A percentile compares a stretch with the other conserved stretches of the same genome.
phyloP scores from a whole-genome alignment of 2,329 filamentous ascomycete genomes.

The Cryphonectria radicalis region DNA sequence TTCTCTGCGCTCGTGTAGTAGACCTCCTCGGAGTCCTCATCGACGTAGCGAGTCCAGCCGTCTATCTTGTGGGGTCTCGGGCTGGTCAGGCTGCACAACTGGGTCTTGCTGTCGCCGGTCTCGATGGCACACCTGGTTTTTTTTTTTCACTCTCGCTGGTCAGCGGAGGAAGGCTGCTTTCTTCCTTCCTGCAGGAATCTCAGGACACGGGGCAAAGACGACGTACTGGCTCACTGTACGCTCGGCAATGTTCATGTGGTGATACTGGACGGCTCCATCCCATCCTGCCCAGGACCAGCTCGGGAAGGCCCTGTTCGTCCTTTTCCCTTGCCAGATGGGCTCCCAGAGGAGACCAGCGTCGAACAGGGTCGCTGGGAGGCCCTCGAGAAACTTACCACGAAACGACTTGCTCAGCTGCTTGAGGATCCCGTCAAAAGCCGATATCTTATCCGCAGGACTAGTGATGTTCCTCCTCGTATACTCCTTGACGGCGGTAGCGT shows the following conservation, averaged over 20 bases:
- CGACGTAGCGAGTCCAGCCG: constrained; percentile 15
- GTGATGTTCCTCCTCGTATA: constrained; percentile 20
- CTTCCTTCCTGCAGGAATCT: not conserved
- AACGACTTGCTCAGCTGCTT: constrained; percentile 14
- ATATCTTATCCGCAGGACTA: constrained; percentile 14
- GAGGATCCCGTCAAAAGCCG: constrained; percentile 19
- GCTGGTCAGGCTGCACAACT: not conserved
- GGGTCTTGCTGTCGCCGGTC: not conserved
- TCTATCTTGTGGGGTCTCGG: not conserved
- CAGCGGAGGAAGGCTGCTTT: not conserved
- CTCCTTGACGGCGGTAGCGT: constrained; percentile 16
- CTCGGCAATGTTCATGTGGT: constrained; percentile 16
- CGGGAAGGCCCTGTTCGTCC: constrained; percentile 18
- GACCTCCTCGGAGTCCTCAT: constrained; percentile 13
- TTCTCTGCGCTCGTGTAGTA: constrained; percentile 13
- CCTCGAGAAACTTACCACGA: constrained; percentile 12
- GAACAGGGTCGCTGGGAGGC: constrained; percentile 16
- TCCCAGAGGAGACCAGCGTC: constrained; percentile 21
- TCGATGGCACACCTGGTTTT: not conserved
- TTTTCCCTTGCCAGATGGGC: not conserved
- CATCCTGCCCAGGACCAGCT: constrained; percentile 27
- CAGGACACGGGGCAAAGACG: not conserved
- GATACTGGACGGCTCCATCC: constrained; percentile 15
- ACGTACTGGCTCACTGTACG: constrained; percentile 21
- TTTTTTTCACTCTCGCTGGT: not conserved